phyloP scores from a whole-genome alignment of 768 basidiomycete genomes.

The Lepiota brunneoincarnata region DNA sequence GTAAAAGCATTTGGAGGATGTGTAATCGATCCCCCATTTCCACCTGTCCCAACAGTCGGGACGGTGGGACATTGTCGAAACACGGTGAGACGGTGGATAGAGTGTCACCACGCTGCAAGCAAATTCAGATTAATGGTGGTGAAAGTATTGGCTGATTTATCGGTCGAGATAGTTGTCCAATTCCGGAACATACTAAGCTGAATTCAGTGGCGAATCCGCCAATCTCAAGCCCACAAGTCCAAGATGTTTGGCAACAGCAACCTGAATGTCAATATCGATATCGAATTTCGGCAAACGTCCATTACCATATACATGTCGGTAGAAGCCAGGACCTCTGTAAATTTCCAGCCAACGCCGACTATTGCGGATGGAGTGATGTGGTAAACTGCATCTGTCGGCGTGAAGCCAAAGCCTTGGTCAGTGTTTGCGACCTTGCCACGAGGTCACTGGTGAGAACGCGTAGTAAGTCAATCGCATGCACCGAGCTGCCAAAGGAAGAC shows the following conservation, averaged over 20 bases:
- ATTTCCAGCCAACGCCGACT: slow-evolving; percentile 68
- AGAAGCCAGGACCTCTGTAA: slow-evolving; percentile 76
- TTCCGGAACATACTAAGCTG: slow-evolving; percentile 71
- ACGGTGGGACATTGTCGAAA: slow-evolving; percentile 19
- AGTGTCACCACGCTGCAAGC: slow-evolving; percentile 42
- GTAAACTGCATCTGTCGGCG: slow-evolving; percentile 59
- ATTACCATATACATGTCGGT: slow-evolving; percentile 54
- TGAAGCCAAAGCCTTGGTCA: slow-evolving; percentile 37
- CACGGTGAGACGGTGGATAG: slow-evolving; percentile 6
- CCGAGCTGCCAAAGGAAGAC: slow-evolving; percentile 81
- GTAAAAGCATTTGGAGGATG: slow-evolving; percentile 12
- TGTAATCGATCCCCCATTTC: slow-evolving; percentile 16
- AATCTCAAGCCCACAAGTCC: slow-evolving; percentile 64
- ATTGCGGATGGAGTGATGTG: slow-evolving; percentile 79
- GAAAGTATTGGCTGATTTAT: slow-evolving; percentile 32
- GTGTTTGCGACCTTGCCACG: slow-evolving; percentile 38
- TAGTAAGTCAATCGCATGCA: slow-evolving; percentile 18
- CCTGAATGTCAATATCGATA: slow-evolving; percentile 29
- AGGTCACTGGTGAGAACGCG: neutral
- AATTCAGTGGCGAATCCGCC: slow-evolving; percentile 66
- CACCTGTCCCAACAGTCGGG: slow-evolving; percentile 15
- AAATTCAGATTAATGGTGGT: neutral
- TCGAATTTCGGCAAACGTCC: neutral
- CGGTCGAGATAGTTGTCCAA: slow-evolving; percentile 58
- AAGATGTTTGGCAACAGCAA: slow-evolving; percentile 64